Evolutionary conservation across 352 stramenopile species (phyloP), one percentile per base, ranked within the genome.

Genomic region (Thalassiosira exigua): DNA sequence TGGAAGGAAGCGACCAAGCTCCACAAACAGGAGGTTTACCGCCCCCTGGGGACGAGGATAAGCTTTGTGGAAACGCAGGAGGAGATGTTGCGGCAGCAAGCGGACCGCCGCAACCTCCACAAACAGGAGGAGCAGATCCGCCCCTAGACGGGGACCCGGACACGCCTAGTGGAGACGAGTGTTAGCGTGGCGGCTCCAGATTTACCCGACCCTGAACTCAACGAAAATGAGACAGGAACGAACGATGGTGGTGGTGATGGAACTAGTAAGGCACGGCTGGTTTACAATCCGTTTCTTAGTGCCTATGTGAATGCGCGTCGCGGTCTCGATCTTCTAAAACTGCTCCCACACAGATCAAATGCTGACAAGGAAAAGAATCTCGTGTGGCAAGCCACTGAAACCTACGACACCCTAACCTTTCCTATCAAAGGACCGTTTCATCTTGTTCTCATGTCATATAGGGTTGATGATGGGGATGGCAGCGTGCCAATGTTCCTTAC

Each of bases 351-450:
- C 54, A 3, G 24, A 64, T 46, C 29, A 30, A 7, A 30, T 30
- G 52, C 9, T 36, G 54, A 64, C 54, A 64, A 64, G 42, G 46
- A 11, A 24, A 36, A 64, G 11, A 64, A 64, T 48, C 54, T 64
- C 42, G 54, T 51, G 42, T 64, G 54, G 24, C 4, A 30, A 60
- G 30, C 52, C 36, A 46, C 36, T 46, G 36, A 46, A 60, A 36
- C 19, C 52, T 36, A 32, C 21, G 27, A 19, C 21, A n/a, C 17
- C n/a, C 19, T 24, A 5, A 30, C 19, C 52, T 60, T 3, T 60
- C 52, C 52, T 60, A 60, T 60, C 30, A 60, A 17, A 17, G 52
- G 52, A 33, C 4, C 7, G 21, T 60, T 60, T 26, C 27, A 19
- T 39, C 4, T 30, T 30, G 52, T 60, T 60, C 5, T 60, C 21